Evolutionary conservation across 2,329 filamentous ascomycete genomes (phyloP), one percentile per base, ranked within the genome.

Genomic region (Paraphaeosphaeria minitans): DNA sequence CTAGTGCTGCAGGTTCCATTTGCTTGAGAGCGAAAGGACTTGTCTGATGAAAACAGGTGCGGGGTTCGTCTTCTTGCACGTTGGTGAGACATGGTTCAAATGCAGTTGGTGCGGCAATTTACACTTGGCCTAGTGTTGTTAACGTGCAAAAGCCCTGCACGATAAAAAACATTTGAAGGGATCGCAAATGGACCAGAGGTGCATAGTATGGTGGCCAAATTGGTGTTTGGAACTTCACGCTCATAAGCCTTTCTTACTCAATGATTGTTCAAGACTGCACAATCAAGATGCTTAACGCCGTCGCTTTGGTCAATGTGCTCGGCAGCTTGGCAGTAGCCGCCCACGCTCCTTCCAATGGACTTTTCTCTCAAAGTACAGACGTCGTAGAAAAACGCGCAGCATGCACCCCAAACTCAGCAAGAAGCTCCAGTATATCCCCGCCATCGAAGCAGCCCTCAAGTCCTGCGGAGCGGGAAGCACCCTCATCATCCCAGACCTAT

Each of bases 401-500:
- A 31, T 79, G 77, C 57, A 77, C 72, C 0, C 75, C 76, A 1
- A 58, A 49, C 7, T 62, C 73, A 12, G 70, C 68, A 8, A 75
- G 74, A 21, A 70, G 63, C 7, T 61, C 69, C 6, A 71, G 70
- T 2, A 74, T 65, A 0, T 76, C 0, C 80, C 80, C 1, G 78
- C 79, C 2, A 82, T 83, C 52, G 63, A 70, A 35, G 69, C 75
- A 2, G 80, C 81, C 0, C 75, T 83, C 21, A 54, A 71, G 6
- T 66, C 61, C 7, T 81, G 80, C 53, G 79, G 80, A 10, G 70
- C 74, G n/a, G 78, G 78, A 14, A 81, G 81, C 21, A 81, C 76
- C 0, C 82, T 83, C 24, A 67, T 79, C 1, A 77, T 83, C 33
- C 80, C 80, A 0, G 3, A 79, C 76, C 2, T 83, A 82, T 64